Evolutionary conservation across 805 yeast genomes (phyloP), one percentile per base, ranked within the genome.

Genomic region (Peterozyma xylosa): DNA sequence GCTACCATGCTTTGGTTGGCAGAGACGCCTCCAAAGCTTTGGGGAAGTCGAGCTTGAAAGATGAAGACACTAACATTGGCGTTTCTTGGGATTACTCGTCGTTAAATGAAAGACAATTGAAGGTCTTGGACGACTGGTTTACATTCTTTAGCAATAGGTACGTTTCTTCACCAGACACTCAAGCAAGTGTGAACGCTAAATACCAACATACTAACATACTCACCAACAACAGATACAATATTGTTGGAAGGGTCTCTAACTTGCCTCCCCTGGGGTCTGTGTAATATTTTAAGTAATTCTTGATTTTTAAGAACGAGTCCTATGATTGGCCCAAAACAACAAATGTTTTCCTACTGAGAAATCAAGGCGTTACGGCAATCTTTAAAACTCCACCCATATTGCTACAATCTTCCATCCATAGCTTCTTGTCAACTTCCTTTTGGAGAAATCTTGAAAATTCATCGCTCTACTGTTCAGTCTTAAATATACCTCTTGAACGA

Each of bases 21-120:
- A 77, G 74, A 49, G 96, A 87, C 52, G 86, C 86, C 17, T 76
- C 86, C 32, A 66, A 93, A 46, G 83, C 91, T 2, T 65, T 87
- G 42, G 96, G 86, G 2, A 75, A 80, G 53, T 80, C 86, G 42
- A 73, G 81, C 15, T 58, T 81, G 45, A 68, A 72, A n/a, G 65
- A 68, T 0, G 76, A 68, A 44, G 84, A 80, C 48, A 73, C 75
- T 1, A 66, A 63, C 36, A 51, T 50, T 1, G 45, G 43, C 0
- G 59, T 63, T 3, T 63, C 79, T 16, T 76, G 80, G 75, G 74
- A 71, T 47, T 70, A 67, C 29, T 67, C 69, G 1, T 72, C 63
- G 17, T 70, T 87, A 50, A 70, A 73, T 17, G 85, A 74, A 10
- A 76, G 74, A 48, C 87, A 87, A 61, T 58, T 64, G 44, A 65